Evolutionary conservation across 2,329 filamentous ascomycete genomes (phyloP), one percentile per base, ranked within the genome.

Genomic region (Pseudogymnoascus sp.): DNA sequence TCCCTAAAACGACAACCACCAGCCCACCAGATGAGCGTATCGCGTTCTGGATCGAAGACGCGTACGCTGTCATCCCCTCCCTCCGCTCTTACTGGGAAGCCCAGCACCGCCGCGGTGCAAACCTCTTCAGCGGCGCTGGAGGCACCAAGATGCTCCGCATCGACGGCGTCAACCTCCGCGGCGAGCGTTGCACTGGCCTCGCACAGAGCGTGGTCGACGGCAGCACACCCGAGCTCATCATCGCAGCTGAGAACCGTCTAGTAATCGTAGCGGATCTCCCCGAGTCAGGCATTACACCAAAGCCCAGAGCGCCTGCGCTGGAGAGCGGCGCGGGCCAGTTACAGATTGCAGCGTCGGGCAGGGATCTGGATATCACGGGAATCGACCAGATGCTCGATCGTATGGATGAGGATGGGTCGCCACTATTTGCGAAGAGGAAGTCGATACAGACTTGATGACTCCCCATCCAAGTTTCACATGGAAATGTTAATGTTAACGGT

Each of bases 361-460:
- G 7, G 21, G 67, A 72, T 19, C 76, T 88, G 67, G 84, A 86
- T 69, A 84, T 88, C 49, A 82, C 86, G 78, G 83, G 84, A 67
- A 85, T 88, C 68, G 85, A 88, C 67, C 80, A 82, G 63, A 81
- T 80, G 59, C 72, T 88, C 61, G 79, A 83, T 58, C 77, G 74
- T 59, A 76, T 88, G 81, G 80, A 84, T 41, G 39, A 41, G 16
- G 39, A 41, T 62, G 75, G 69, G 80, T 41, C 39, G 16, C 39
- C 39, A 16, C 39, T 41, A 81, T 61, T 77, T 83, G 64, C 83
- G 83, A 65, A 79, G 81, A 62, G 76, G 78, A 66, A 45, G 68
- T 49, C 63, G 66, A 66, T 60, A 63, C 63, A 61, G 35, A 66
- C 61, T 63, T 29, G 12, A 63, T 26, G 60, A 21, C 49, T 7